Conservation (phyloP, 306 rosid species). For the Vicia villosa region DNA sequence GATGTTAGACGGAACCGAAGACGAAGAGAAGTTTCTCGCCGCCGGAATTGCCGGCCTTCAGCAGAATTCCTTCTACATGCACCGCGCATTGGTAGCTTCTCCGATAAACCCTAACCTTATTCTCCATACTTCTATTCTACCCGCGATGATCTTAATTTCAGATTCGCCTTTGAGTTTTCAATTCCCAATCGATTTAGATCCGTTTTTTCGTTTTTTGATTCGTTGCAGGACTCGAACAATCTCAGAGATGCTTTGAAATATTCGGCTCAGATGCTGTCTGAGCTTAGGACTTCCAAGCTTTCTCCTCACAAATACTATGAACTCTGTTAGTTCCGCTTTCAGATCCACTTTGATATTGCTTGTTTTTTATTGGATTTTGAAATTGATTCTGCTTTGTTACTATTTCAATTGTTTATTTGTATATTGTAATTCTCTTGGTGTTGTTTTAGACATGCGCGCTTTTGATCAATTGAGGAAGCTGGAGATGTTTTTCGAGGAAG, state of each 20-base stretch:
- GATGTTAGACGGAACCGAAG: conserved; percentile 85
- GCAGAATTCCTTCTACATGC: conserved; percentile 96
- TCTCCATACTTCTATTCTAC: conserved; percentile 15
- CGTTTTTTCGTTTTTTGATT: conserved; percentile 13
- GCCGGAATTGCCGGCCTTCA: conserved; percentile 99
- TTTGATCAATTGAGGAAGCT: conserved; percentile 94
- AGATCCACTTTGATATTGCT: conserved; percentile 37
- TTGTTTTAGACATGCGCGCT: conserved; percentile 86
- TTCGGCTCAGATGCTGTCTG: conserved; percentile 99
- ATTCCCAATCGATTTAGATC: conserved; percentile 21
- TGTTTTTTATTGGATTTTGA: conserved; percentile 28
- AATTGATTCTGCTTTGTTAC: conserved; percentile 11
- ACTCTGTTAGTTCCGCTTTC: conserved; percentile 66
- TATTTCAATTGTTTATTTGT: conserved; percentile 29
- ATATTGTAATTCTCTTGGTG: not conserved
- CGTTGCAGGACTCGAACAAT: conserved; percentile 83
- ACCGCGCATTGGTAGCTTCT: conserved; percentile 85
- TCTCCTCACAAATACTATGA: conserved; percentile 96
- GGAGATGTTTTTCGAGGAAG: conserved; percentile 96
- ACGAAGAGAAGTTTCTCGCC: conserved; percentile 91
- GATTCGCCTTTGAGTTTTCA: not conserved
- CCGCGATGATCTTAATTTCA: conserved; percentile 16
- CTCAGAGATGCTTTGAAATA: conserved; percentile 92
- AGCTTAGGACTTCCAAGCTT: conserved; percentile 94
- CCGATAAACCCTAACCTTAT: conserved; percentile 28